Base-by-base conservation (phyloP, 1,284 basidiomycete genomes). In the Limonomyces culmigenus region DNA sequence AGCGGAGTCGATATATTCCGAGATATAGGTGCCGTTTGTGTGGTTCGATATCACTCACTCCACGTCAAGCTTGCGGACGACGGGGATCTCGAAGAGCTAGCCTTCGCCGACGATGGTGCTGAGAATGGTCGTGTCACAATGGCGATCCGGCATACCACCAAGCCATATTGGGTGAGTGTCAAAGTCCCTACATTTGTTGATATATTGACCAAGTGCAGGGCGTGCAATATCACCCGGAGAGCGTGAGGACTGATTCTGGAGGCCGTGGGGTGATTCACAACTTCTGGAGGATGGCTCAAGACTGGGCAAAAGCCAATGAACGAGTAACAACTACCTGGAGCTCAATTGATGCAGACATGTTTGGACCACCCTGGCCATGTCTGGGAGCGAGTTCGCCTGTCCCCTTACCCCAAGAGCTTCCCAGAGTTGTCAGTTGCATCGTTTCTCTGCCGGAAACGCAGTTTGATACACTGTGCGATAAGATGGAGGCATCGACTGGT, bases 141-240 rank as follows among this genome's bases (percentile, higher is more conserved):
- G 80, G 78, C 70, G 19, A 53, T 67, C 19, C 65, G 62, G 44
- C 88, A 92, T 50, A 60, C 47, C 32, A 52, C 47, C 10, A 67
- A 67, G 41, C 86, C 91, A 0, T 84, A 92, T 45, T 92, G 81
- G 74, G 88, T n/a, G n/a, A n/a, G n/a, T n/a, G n/a, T n/a, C n/a
- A n/a, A n/a, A n/a, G n/a, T n/a, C n/a, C n/a, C n/a, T n/a, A n/a
- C n/a, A n/a, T n/a, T n/a, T n/a, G n/a, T n/a, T n/a, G n/a, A n/a
- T n/a, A n/a, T n/a, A n/a, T n/a, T n/a, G n/a, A n/a, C n/a, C n/a
- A n/a, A n/a, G n/a, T n/a, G n/a, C n/a, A n/a, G n/a, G n/a, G 86
- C 3, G 89, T 97, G 2, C 92, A 97, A 51, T 97, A 95, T 49
- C 93, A 97, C 52, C 93, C 92, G 1, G 92, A 93, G 55, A 85